Base-by-base conservation (phyloP, 371 early-diverging fungal genomes). In the Rhizomucor miehei region DNA sequence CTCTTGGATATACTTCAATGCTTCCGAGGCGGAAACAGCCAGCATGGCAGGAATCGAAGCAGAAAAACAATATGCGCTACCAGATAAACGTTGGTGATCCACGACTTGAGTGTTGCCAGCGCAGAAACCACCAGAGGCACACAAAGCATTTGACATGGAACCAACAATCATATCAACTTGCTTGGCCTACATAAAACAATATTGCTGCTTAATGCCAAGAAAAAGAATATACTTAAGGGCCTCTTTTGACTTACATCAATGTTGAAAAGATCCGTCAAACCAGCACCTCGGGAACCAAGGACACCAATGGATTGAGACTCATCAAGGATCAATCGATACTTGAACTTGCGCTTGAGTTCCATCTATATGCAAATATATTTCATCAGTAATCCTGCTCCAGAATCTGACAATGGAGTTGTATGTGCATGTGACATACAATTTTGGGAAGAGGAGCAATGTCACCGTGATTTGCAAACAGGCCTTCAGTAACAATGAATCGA, bases 31-130 rank as follows among this genome's bases (percentile, higher is more conserved):
- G 29, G 92, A 85, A 14, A 93, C 90, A 12, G 99, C 86, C 11
- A 99, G 75, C 78, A 96, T 91, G 17, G 96, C 96, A 9, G 99
- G 99, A 38, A 99, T 84, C 12, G 99, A 93, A 6, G 99, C 99
- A 24, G 99, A 99, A 76, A 95, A 99, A 56, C 93, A 93, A 72
- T 99, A 99, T 0, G 95, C 91, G 16, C 80, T 76, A 9, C 97
- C 95, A 9, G 93, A 91, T 6, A 99, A 82, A 45, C 98, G 86
- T 74, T 97, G 87, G 77, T 99, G 97, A 58, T 98, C 98, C 19
- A 95, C 82, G 36, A 96, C 87, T 52, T 94, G 92, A 56, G 79
- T 81, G 52, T 84, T 80, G 17, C 95, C 95, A 50, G 89, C 89
- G 71, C 94, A 93, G 83, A 99, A 99, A 6, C 99, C 99, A 51